Conservation (phyloP, 108 stramenopile species). For the Seminavis robusta region DNA sequence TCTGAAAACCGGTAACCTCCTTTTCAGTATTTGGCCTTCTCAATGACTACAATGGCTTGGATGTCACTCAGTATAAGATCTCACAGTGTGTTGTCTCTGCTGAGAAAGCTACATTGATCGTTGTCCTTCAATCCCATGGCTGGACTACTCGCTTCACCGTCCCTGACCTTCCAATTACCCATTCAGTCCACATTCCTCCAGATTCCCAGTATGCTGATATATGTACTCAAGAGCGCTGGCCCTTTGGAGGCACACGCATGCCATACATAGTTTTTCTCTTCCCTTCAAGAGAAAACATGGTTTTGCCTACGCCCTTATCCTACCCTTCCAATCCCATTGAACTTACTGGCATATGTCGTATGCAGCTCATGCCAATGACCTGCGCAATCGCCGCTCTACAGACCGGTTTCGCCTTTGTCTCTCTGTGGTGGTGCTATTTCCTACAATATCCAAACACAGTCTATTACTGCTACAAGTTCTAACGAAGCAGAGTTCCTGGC, state of each 20-base stretch:
- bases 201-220: not conserved
- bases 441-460: too few relatives aligned
- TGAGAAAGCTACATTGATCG: constrained; percentile 25
- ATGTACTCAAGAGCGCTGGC: not conserved
- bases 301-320: constrained; percentile 16
- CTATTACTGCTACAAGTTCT: too few relatives aligned
- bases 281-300: not conserved
- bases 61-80: constrained; percentile 23
- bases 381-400: constrained; percentile 24
- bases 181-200: not conserved
- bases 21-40: constrained; percentile 14
- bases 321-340: not conserved
- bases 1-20: not conserved
- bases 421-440: too few relatives aligned
- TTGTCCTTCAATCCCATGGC: constrained; percentile 21
- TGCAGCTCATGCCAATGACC: constrained; percentile 29
- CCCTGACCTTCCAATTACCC: not conserved
- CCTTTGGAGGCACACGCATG: too few relatives aligned
- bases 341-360: constrained; percentile 10
- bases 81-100: constrained; percentile 26
- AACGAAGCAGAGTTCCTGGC: constrained; percentile 20
- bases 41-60: constrained; percentile 25
- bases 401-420: constrained; percentile 18
- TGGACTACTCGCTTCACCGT: constrained; percentile 12
- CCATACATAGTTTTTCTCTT: too few relatives aligned